Evolutionary conservation across 2,329 filamentous ascomycete species (phyloP).

Genomic region (Rhytidhysteron rufulum): DNA sequence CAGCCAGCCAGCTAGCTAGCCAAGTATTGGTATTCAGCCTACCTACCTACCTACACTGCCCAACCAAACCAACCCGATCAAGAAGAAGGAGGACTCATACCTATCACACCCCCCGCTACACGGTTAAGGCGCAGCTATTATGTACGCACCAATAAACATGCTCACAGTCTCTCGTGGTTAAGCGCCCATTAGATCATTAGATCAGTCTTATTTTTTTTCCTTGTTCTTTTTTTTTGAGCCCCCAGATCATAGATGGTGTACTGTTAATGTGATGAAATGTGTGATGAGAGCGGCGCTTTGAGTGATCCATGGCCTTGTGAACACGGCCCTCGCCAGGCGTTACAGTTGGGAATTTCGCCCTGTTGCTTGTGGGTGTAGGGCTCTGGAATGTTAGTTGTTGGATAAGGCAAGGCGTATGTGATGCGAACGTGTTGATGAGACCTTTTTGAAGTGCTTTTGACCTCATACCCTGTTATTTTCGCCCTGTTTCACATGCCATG

Average conservation of each 20-base stretch:
- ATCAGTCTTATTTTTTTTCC: no score
- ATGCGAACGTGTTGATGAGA: slow-evolving; percentile 9
- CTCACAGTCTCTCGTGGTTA: slow-evolving; percentile 1
- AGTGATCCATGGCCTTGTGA: slow-evolving; percentile 9
- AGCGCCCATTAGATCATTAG: no score
- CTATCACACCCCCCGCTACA: no score
- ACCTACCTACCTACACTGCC: no score
- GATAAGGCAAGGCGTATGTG: slow-evolving; percentile 4
- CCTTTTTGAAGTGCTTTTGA: slow-evolving; percentile 12
- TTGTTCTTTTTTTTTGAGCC: no score
- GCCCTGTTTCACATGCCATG: slow-evolving; percentile 26
- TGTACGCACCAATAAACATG: not conserved
- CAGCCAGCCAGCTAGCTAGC: no score
- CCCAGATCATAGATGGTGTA: slow-evolving; percentile 4
- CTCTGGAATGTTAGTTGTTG: slow-evolving; percentile 7
- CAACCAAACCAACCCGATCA: no score
- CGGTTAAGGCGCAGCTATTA: no score
- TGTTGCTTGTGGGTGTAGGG: slow-evolving; percentile 8
- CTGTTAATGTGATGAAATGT: slow-evolving; percentile 8
- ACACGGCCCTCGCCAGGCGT: slow-evolving; percentile 6
- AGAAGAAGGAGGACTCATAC: no score
- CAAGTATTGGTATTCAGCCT: no score
- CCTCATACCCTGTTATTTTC: slow-evolving; percentile 5
- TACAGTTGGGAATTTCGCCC: not conserved
- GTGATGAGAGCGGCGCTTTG: slow-evolving; percentile 13